phyloP scores from a whole-genome alignment of 2,329 filamentous ascomycete genomes.

The Penicillium sp. region DNA sequence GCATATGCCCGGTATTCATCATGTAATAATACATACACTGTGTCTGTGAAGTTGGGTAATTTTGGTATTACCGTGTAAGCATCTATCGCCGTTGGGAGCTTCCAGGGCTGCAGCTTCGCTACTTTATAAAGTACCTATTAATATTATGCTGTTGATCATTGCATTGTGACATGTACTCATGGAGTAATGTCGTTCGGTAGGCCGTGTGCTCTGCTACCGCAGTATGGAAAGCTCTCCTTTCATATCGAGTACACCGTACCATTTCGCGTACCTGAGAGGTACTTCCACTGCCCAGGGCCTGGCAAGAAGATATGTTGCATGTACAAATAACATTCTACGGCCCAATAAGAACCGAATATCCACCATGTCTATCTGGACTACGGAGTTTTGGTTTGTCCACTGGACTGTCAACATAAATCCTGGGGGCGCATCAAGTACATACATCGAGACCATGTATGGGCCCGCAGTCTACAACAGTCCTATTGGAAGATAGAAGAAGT shows the following conservation, averaged over 20 bases:
- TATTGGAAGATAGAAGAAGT: neutral
- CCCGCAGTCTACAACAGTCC: neutral
- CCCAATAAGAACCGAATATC: neutral
- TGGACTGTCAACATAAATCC: neutral
- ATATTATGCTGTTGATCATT: too few species aligned
- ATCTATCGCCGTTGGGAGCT: too few species aligned
- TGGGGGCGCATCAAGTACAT: neutral
- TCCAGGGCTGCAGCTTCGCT: neutral
- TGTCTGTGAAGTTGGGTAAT: conserved; percentile 2
- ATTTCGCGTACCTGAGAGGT: neutral
- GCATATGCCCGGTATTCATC: conserved; percentile 8
- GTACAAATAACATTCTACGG: too few species aligned
- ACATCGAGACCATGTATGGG: neutral
- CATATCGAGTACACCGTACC: too few species aligned
- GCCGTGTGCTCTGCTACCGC: too few species aligned
- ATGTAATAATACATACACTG: conserved; percentile 1
- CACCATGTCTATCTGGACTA: neutral
- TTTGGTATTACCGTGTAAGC: conserved; percentile 1
- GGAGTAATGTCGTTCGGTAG: too few species aligned
- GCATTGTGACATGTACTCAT: too few species aligned
- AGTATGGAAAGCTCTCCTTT: too few species aligned
- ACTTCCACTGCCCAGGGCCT: too few species aligned
- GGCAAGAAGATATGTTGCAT: too few species aligned
- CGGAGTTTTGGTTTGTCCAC: neutral
- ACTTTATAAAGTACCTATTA: neutral